phyloP scores from a whole-genome alignment of 148 eudicot genomes.

The Chenopodium suecicum region DNA sequence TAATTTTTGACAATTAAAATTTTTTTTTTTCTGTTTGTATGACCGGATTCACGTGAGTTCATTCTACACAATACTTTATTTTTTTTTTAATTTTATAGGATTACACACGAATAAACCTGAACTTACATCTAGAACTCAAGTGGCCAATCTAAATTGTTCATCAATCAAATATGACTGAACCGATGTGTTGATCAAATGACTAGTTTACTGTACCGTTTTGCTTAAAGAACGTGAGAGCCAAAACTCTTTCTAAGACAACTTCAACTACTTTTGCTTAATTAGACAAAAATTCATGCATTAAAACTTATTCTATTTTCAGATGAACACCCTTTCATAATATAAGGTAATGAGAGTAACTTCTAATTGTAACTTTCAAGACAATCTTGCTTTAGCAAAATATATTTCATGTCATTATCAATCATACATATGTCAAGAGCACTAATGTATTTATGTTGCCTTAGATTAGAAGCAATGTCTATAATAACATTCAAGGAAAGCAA shows the following conservation, averaged over 20 bases:
- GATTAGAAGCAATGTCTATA: slow-evolving; percentile 25
- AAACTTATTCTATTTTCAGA: neutral
- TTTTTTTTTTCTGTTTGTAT: no score
- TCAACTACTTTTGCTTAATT: neutral
- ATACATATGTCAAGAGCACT: neutral
- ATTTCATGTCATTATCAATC: slow-evolving; percentile 17
- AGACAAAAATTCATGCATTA: neutral
- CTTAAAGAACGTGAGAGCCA: neutral
- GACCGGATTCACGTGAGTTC: no score
- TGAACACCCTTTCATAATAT: neutral
- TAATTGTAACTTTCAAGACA: neutral
- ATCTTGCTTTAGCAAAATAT: neutral
- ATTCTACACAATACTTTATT: no score
- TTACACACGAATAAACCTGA: no score
- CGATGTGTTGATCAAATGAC: neutral
- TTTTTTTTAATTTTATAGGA: no score
- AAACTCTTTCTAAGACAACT: neutral
- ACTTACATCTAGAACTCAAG: no score
- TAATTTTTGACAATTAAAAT: no score
- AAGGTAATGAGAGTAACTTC: neutral
- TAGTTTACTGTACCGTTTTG: neutral
- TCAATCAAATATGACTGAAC: no score
- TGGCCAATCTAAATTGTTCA: no score
- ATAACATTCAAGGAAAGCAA: slow-evolving; percentile 28
- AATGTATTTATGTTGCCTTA: slow-evolving; percentile 12